Base-by-base conservation (phyloP, 2,329 filamentous ascomycete genomes). In the Emmonsiellopsis sp. region DNA sequence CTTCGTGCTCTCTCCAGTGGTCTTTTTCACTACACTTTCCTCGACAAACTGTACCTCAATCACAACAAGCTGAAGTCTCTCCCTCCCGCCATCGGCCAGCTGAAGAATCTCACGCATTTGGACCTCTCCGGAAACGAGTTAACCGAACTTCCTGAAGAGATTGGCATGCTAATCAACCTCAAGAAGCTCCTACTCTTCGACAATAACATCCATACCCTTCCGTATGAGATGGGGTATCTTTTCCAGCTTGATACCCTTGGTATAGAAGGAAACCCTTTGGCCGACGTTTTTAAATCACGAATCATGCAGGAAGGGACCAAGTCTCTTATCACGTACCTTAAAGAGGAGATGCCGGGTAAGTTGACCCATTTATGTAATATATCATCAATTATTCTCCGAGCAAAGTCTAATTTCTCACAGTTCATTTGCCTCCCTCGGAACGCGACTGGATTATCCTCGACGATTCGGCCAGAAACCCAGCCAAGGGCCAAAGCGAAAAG, bases 121-220 rank as follows among this genome's bases (percentile, higher is more conserved):
- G 92, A 98, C 69, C 79, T 91, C 2, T 97, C 93, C 0, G 84
- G 86, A 72, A 98, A 98, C 69, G 82, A 92, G 57, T 78, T 98
- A 56, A 80, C 79, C 7, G 83, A 87, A 58, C 76, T 98, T 3
- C 93, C 93, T 1, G 81, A 87, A 21, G 92, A 98, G 74, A 83
- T 98, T 56, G 93, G 93, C 65, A 98, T 97, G 92, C 88, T 95
- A 63, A 93, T 91, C 32, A 93, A 91, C 61, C 76, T 98, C 53
- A 90, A 88, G 71, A 84, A 87, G 60, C 77, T 98, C 5, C 76
- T 91, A 32, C 77, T 96, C 2, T 96, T 95, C 68, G 90, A 95
- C 73, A 98, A 98, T 69, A 80, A 87, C 57, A 85, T 98, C 52
- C 82, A 82, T 56, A 84, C 82, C 21, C 77, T 98, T 31, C 93